Evolutionary conservation across 129 eudicot genomes (phyloP).

Genomic region (Ambrosia trifida): DNA sequence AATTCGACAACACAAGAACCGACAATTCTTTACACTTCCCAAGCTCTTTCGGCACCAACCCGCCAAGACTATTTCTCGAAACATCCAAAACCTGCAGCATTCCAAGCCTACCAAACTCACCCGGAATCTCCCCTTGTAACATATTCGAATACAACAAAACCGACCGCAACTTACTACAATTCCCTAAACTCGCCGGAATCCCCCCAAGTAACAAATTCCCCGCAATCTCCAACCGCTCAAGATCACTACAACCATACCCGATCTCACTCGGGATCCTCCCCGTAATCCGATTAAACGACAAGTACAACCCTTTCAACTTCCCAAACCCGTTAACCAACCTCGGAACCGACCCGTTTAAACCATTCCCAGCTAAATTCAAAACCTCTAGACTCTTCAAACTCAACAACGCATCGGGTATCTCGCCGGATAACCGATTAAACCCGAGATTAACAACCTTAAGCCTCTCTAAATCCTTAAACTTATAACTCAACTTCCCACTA

Average conservation of each 20-base stretch:
- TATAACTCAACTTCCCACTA: conserved; percentile 45
- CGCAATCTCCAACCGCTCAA: conserved; percentile 71
- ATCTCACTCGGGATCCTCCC: conserved; percentile 62
- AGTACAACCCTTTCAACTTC: conserved; percentile 71
- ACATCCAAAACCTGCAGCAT: conserved; percentile 68
- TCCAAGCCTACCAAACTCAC: conserved; percentile 60
- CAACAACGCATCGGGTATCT: conserved; percentile 56
- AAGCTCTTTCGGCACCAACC: conserved; percentile 57
- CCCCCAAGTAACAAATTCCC: conserved; percentile 62
- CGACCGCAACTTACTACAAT: conserved; percentile 57
- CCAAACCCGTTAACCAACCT: conserved; percentile 47
- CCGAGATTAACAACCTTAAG: conserved; percentile 80
- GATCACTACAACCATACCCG: conserved; percentile 67
- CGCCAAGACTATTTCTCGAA: conserved; percentile 72
- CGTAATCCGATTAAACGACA: conserved; percentile 67
- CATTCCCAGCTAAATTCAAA: conserved; percentile 79
- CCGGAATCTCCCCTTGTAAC: conserved; percentile 74
- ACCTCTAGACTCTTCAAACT: conserved; percentile 49
- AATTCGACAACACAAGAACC: conserved; percentile 64
- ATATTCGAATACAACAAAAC: conserved; percentile 63
- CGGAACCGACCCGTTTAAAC: conserved; percentile 65
- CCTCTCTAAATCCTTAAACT: conserved; percentile 55
- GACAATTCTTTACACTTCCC: conserved; percentile 63
- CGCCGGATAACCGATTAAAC: conserved; percentile 72
- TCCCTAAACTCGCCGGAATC: conserved; percentile 66